Conservation (phyloP, 2,329 filamentous ascomycete genomes). For the Aspergillus sp. region DNA sequence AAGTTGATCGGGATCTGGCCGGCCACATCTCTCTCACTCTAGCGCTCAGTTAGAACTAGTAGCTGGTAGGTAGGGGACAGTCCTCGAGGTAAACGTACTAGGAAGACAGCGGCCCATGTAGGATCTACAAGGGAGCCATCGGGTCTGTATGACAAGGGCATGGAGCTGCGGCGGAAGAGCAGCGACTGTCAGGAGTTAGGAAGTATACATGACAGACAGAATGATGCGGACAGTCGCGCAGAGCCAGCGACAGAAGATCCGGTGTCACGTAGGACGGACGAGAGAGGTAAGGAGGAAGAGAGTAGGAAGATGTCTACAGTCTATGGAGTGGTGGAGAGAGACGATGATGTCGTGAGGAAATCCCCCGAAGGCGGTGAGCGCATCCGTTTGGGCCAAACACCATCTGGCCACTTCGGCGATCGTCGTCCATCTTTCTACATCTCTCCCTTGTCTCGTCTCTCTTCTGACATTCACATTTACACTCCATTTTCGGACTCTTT, state of each 20-base stretch:
- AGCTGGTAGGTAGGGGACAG: no score
- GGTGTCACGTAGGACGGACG: background rate
- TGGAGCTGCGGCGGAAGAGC: conserved; percentile 21
- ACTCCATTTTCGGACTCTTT: conserved; percentile 1
- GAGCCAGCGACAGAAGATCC: background rate
- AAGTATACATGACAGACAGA: conserved; percentile 9
- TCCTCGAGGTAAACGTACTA: conserved; percentile 28
- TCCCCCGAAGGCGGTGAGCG: conserved; percentile 16
- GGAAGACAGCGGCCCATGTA: conserved; percentile 39
- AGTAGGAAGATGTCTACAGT: background rate
- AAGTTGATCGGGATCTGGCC: conserved; percentile 62
- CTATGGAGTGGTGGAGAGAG: background rate
- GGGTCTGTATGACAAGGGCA: conserved; percentile 44
- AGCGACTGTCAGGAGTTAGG: background rate
- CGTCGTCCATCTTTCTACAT: conserved; percentile 8
- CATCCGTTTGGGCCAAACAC: conserved; percentile 7
- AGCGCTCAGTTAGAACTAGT: conserved; percentile 5
- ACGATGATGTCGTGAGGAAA: conserved; percentile 2
- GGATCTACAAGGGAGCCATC: conserved; percentile 34
- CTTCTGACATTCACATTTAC: conserved; percentile 1
- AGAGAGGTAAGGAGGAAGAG: background rate
- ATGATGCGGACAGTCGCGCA: background rate
- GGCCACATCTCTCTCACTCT: conserved; percentile 64
- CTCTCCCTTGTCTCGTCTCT: background rate
- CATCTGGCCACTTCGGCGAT: conserved; percentile 20